Evolutionary conservation across 257 asterid genomes (phyloP).

Genomic region (Forsythia suspensa): DNA sequence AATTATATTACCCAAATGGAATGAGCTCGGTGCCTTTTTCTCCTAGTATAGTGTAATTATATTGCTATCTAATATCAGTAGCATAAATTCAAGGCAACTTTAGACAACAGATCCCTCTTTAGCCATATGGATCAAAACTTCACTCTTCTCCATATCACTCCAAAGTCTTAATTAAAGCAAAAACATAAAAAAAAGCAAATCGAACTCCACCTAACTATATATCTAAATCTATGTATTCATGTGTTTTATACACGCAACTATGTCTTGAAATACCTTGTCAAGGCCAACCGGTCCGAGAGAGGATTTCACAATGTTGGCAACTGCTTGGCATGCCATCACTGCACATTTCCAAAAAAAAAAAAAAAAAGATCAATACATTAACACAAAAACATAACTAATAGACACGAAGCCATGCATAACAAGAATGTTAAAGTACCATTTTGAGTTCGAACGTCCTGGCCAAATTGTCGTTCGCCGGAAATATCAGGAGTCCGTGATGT

Average conservation of each 20-base stretch:
- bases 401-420: neutral
- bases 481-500: constrained; percentile 63
- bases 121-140: constrained; percentile 7
- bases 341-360: constrained; percentile 25
- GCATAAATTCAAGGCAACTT: neutral
- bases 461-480: constrained; percentile 90
- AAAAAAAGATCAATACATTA: neutral
- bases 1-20: neutral
- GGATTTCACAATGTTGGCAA: constrained; percentile 89
- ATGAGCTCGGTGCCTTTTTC: neutral
- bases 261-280: constrained; percentile 62
- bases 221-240: neutral
- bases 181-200: neutral
- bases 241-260: no score
- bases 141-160: neutral
- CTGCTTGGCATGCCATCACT: constrained; percentile 90
- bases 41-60: neutral
- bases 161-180: neutral
- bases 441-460: constrained; percentile 94
- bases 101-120: constrained; percentile 12
- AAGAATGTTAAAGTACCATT: constrained; percentile 45
- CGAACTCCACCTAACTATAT: neutral
- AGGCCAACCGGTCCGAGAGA: constrained; percentile 98
- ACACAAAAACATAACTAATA: neutral
- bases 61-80: neutral